Evolutionary conservation across 108 stramenopile genomes (phyloP).

Genomic region (Stephanodiscus minutulus): DNA sequence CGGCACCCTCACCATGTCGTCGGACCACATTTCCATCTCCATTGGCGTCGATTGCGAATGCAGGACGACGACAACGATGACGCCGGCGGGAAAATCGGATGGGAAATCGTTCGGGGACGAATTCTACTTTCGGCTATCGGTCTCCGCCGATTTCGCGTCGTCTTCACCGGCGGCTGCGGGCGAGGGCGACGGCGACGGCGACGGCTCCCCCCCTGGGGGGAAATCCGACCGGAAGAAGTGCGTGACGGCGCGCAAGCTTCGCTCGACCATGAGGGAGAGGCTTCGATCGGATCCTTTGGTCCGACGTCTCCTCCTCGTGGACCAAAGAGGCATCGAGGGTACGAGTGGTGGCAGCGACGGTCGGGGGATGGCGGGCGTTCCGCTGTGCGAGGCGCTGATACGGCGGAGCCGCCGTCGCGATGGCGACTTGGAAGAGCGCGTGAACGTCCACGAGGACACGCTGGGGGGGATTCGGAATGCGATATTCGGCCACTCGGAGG

Average conservation of each 20-base stretch:
- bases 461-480: slow-evolving; percentile 58
- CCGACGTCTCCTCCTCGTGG: slow-evolving; percentile 30
- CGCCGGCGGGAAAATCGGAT: not conserved
- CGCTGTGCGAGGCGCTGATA: slow-evolving; percentile 38
- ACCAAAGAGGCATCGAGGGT: not conserved
- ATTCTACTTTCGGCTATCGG: slow-evolving; percentile 19
- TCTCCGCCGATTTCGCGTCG: slow-evolving; percentile 7
- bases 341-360: slow-evolving; percentile 9
- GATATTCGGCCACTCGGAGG: slow-evolving; percentile 52
- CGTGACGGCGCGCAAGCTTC: slow-evolving; percentile 35
- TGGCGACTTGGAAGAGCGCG: slow-evolving; percentile 70
- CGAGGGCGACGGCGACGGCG: not conserved
- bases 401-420: slow-evolving; percentile 13
- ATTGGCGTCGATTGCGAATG: slow-evolving; percentile 27
- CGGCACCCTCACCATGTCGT: slow-evolving; percentile 34
- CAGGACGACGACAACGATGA: not conserved
- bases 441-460: slow-evolving; percentile 51
- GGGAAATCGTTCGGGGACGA: slow-evolving; percentile 6
- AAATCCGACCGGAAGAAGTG: too few relatives aligned
- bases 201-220: not conserved
- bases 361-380: not conserved
- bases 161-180: too few relatives aligned
- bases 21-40: slow-evolving; percentile 33
- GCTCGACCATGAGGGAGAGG: slow-evolving; percentile 52
- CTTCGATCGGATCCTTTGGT: slow-evolving; percentile 55